Evolutionary conservation across 306 rosid species (phyloP).

Genomic region (Dryas drummondii): DNA sequence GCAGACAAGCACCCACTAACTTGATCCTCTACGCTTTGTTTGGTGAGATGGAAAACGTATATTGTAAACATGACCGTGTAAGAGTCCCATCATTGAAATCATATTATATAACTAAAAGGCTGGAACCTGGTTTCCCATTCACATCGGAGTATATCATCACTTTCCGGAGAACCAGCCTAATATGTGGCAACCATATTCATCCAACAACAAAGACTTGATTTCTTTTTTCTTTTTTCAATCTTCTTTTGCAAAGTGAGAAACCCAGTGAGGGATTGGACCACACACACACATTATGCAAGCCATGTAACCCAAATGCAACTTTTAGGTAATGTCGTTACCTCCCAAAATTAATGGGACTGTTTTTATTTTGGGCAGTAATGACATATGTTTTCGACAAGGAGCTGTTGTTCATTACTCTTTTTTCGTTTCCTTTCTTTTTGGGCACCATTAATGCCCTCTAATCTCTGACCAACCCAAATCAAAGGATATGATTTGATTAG

Average conservation of each 20-base stretch:
- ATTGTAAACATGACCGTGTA: conserved; percentile 4
- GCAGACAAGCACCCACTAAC: conserved; percentile 16
- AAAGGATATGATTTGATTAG: conserved; percentile 41
- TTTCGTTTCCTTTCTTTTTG: conserved; percentile 13
- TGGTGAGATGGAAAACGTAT: background rate
- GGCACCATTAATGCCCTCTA: conserved; percentile 25
- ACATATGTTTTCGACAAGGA: conserved; percentile 9
- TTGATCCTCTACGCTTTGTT: conserved; percentile 8
- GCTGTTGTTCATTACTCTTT: conserved; percentile 1
- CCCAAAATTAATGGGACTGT: conserved; percentile 2
- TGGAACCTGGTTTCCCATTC: background rate
- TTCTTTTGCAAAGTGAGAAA: background rate
- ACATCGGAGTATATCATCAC: conserved; percentile 8
- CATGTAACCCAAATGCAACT: background rate
- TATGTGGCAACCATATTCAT: conserved; percentile 2
- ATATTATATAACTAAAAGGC: background rate
- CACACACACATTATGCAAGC: background rate
- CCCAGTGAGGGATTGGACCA: conserved; percentile 1
- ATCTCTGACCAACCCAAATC: conserved; percentile 26
- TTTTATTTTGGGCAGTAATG: conserved; percentile 2
- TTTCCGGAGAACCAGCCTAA: conserved; percentile 24
- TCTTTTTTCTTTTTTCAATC: background rate
- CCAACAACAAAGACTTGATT: background rate
- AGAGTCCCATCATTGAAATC: conserved; percentile 16
- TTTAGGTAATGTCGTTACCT: conserved; percentile 1